Conservation (phyloP, 495 filamentous ascomycete genomes). For the Ascodesmis nigricans region DNA sequence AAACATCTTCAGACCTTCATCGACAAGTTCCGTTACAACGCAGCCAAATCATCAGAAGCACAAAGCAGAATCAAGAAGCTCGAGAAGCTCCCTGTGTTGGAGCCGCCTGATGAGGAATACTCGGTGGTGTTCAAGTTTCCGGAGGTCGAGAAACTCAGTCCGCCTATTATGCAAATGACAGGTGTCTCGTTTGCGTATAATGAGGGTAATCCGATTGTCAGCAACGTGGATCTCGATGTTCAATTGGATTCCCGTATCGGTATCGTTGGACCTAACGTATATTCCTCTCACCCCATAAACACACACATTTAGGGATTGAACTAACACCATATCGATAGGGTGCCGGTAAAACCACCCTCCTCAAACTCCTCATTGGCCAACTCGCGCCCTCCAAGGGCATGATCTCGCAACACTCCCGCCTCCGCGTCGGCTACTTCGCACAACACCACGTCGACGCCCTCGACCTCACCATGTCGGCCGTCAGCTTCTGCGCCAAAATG, state of each 20-base stretch:
- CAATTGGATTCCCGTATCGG: slow-evolving; percentile 96
- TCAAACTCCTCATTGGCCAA: slow-evolving; percentile 83
- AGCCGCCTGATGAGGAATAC: slow-evolving; percentile 83
- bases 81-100: slow-evolving; percentile 82
- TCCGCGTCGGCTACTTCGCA: slow-evolving; percentile 89
- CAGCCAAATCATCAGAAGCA: slow-evolving; percentile 93
- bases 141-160: slow-evolving; percentile 90
- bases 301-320: neutral
- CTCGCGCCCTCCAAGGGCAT: slow-evolving; percentile 54
- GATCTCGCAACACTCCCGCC: slow-evolving; percentile 66
- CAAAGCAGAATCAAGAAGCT: slow-evolving; percentile 98
- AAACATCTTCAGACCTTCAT: slow-evolving; percentile 88
- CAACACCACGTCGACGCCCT: slow-evolving; percentile 97
- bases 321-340: slow-evolving; percentile 24
- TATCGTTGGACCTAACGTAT: slow-evolving; percentile 78
- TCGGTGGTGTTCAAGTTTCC: slow-evolving; percentile 94
- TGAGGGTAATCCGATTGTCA: slow-evolving; percentile 55
- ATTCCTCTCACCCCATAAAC: neutral
- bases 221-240: slow-evolving; percentile 79
- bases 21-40: slow-evolving; percentile 99
- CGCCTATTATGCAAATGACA: slow-evolving; percentile 94
- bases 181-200: slow-evolving; percentile 81
- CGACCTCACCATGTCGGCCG: slow-evolving; percentile 67
- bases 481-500: slow-evolving; percentile 83
- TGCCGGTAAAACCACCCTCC: slow-evolving; percentile 89